Conservation (phyloP, 2,329 filamentous ascomycete genomes). For the Gyromitra esculenta region DNA sequence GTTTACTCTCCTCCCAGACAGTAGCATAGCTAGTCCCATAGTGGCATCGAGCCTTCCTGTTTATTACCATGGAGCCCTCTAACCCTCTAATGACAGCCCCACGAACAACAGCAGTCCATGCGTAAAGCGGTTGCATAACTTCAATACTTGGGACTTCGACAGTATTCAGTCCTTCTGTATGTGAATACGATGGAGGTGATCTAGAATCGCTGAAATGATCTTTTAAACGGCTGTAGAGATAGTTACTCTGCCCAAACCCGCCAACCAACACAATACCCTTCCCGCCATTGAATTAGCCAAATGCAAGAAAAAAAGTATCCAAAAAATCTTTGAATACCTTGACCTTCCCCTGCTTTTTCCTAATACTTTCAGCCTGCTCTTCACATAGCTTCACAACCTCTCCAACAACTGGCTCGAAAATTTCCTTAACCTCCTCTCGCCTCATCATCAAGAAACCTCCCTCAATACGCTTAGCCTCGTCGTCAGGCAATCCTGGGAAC, state of each 20-base stretch:
- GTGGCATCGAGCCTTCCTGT: slow-evolving; percentile 76
- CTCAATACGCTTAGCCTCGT: slow-evolving; percentile 78
- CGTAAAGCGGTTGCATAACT: slow-evolving; percentile 83
- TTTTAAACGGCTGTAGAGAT: slow-evolving; percentile 77
- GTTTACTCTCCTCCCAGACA: slow-evolving; percentile 79
- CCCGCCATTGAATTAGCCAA: slow-evolving; percentile 21
- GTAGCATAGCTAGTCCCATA: slow-evolving; percentile 81
- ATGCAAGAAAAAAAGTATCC: not conserved
- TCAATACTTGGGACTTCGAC: slow-evolving; percentile 69
- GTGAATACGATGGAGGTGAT: slow-evolving; percentile 70
- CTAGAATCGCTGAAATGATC: slow-evolving; percentile 69
- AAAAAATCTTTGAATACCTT: slow-evolving; percentile 42
- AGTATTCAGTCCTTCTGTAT: slow-evolving; percentile 71
- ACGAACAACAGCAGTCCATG: slow-evolving; percentile 82
- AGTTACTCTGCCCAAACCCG: slow-evolving; percentile 82
- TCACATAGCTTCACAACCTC: slow-evolving; percentile 75
- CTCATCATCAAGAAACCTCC: slow-evolving; percentile 71
- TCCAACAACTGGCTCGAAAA: slow-evolving; percentile 79
- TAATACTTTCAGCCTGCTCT: slow-evolving; percentile 72
- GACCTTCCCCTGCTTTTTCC: slow-evolving; percentile 70
- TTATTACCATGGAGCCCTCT: slow-evolving; percentile 82
- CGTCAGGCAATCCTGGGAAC: slow-evolving; percentile 78
- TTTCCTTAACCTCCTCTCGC: slow-evolving; percentile 62
- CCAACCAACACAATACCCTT: slow-evolving; percentile 74
- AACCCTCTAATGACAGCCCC: slow-evolving; percentile 65